Evolutionary conservation across 805 yeast genomes (phyloP).

Genomic region (Starmerella stigmatis): DNA sequence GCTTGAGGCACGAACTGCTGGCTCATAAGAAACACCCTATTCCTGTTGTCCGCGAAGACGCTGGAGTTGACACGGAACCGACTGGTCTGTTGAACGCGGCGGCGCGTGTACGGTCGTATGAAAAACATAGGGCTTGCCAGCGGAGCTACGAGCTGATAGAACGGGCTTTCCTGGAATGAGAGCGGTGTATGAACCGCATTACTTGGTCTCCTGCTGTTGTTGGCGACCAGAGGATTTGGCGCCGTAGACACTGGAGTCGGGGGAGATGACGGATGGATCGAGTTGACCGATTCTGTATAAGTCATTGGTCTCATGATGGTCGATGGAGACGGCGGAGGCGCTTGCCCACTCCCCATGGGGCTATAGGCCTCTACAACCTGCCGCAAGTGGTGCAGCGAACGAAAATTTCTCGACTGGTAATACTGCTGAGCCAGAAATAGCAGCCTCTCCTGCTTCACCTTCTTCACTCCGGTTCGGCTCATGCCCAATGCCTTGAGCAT

Average conservation of each 20-base stretch:
- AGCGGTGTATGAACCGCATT: background rate
- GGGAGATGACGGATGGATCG: background rate
- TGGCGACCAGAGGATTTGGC: conserved; percentile 5
- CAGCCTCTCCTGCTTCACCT: conserved; percentile 48
- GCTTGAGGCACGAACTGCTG: conserved; percentile 28
- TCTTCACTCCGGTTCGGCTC: conserved; percentile 48
- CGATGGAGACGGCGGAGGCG: too few species aligned
- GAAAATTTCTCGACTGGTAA: background rate
- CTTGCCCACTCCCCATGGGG: conserved; percentile 1
- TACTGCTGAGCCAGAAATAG: conserved; percentile 23
- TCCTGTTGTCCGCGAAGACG: conserved; percentile 36
- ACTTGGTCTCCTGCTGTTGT: background rate
- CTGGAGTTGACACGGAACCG: conserved; percentile 37
- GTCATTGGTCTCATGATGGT: background rate
- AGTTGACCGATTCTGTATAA: background rate
- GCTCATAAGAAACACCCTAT: conserved; percentile 44
- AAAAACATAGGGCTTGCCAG: conserved; percentile 22
- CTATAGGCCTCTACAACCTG: conserved; percentile 1
- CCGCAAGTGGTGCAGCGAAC: background rate
- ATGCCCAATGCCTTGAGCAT: conserved; percentile 35
- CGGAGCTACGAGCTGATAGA: conserved; percentile 19
- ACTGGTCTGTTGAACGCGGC: conserved; percentile 5
- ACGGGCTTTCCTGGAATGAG: conserved; percentile 26
- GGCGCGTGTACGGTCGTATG: conserved; percentile 15
- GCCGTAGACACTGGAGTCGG: background rate